phyloP scores from a whole-genome alignment of 148 eudicot genomes.

The Rhododendron ferrugineum region DNA sequence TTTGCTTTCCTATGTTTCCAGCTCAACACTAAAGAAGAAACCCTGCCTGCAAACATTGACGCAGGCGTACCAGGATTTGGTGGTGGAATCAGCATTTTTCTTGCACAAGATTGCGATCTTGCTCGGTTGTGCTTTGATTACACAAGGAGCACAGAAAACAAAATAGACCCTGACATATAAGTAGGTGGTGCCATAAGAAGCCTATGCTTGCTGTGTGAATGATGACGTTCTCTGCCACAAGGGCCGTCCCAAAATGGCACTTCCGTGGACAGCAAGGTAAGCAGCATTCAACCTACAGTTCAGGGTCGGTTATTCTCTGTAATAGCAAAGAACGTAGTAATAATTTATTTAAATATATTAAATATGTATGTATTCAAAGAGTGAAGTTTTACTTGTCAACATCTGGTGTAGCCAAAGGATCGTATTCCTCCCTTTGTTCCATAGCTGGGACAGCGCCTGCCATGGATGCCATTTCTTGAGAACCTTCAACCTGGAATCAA shows the following conservation, averaged over 20 bases:
- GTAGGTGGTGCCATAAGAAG: not conserved
- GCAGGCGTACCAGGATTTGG: not conserved
- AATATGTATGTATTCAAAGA: not conserved
- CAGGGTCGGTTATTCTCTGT: not conserved
- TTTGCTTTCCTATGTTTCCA: not conserved
- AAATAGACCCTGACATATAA: not conserved
- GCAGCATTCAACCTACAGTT: slow-evolving; percentile 65
- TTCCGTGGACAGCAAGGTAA: slow-evolving; percentile 77
- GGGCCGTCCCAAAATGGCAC: slow-evolving; percentile 78
- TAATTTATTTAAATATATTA: not conserved
- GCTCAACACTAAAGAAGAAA: not conserved
- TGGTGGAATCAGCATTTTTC: not conserved
- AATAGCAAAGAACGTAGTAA: not conserved
- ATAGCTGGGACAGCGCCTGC: slow-evolving; percentile 39
- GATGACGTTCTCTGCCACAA: slow-evolving; percentile 87
- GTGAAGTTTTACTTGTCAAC: slow-evolving; percentile 62
- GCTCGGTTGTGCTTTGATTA: not conserved
- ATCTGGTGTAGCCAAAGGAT: slow-evolving; percentile 91
- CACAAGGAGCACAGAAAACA: not conserved
- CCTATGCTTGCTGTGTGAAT: slow-evolving; percentile 39
- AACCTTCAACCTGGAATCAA: slow-evolving; percentile 56
- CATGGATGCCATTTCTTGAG: slow-evolving; percentile 55
- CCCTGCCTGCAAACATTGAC: not conserved
- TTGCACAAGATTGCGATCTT: not conserved
- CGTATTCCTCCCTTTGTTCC: slow-evolving; percentile 83